Evolutionary conservation across 1,284 basidiomycete genomes (phyloP), one percentile per base, ranked within the genome.

Genomic region (Ganoderma lingzhi): DNA sequence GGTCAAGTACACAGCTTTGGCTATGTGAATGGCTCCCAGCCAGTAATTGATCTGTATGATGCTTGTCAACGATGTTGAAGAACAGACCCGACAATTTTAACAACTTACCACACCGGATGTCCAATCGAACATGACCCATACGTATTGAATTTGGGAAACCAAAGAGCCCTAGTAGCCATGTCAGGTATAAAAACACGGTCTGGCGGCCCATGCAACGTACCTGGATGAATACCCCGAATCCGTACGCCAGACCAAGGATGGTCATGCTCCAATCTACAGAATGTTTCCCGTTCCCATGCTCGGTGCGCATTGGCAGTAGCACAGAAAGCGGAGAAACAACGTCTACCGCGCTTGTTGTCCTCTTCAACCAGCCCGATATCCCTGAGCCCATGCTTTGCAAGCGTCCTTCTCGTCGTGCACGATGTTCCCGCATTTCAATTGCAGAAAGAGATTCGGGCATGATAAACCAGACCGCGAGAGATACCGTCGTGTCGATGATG

Each of bases 361-460:
- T 75, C 73, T 81, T 84, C 48, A 81, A 44, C 62, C 76, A 65
- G 3, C 66, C 53, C 17, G 63, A 6, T 2, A 67, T 8, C 6
- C 74, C 71, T 3, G 45, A 15, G n/a, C 23, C 71, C 45, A 48
- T 58, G 3, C 48, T 35, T 0, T 48, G 66, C 35, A 51, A n/a
- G 10, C 72, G 66, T 80, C 80, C 80, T 30, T 81, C 78, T 37
- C 78, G 77, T 17, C 77, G 58, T 67, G 69, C 69, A n/a, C 71
- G 64, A 15, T 64, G 67, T 30, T 62, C 51, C 9, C 55, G 56
- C 65, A 71, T 68, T 6, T 58, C 66, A 12, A 80, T 76, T 55
- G 78, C 76, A 9, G 88, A 82, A 14, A 95, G 84, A 0, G 92
- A 93, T 78, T 96, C 94, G 0, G 94, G 94, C 39, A 95, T 78